These are phyloP conservation scores for Cladosporium phlei DNA, from an alignment of 2,329 filamentous ascomycete species.

Conservation along the genomic window DNA sequence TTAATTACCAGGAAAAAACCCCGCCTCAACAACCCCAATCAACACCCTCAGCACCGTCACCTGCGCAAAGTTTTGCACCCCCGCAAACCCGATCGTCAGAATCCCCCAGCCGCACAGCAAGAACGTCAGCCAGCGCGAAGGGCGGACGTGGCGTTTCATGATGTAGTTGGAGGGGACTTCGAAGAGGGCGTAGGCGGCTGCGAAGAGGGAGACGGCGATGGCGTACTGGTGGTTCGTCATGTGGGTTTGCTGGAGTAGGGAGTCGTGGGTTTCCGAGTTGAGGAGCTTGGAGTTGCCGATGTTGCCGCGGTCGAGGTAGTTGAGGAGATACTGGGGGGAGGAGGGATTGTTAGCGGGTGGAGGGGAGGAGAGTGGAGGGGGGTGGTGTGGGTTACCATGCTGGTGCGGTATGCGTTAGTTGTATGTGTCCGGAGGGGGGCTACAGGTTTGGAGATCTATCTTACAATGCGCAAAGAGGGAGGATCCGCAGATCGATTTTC, in stretches of 20 bases:
- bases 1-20: conserved; percentile 31
- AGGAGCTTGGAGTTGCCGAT: conserved; percentile 54
- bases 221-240: conserved; percentile 61
- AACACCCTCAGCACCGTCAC: conserved; percentile 33
- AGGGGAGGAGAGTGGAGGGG: no score
- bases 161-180: conserved; percentile 36
- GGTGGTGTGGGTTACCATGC: no score
- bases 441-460: no score
- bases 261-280: conserved; percentile 42
- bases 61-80: conserved; percentile 32
- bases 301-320: conserved; percentile 29
- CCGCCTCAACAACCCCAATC: conserved; percentile 38
- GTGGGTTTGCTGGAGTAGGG: conserved; percentile 53
- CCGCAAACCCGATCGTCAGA: conserved; percentile 35
- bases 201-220: conserved; percentile 31
- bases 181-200: conserved; percentile 30
- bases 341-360: conserved; percentile 63
- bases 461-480: conserved; percentile 19
- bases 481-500: conserved; percentile 22
- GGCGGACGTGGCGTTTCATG: conserved; percentile 36
- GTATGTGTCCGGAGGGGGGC: no score
- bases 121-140: conserved; percentile 36
- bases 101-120: conserved; percentile 39
- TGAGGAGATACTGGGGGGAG: conserved; percentile 24
- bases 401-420: no score